Evolutionary conservation across 768 basidiomycete genomes (phyloP).

Genomic region (Sporobolomyces pararoseus): DNA sequence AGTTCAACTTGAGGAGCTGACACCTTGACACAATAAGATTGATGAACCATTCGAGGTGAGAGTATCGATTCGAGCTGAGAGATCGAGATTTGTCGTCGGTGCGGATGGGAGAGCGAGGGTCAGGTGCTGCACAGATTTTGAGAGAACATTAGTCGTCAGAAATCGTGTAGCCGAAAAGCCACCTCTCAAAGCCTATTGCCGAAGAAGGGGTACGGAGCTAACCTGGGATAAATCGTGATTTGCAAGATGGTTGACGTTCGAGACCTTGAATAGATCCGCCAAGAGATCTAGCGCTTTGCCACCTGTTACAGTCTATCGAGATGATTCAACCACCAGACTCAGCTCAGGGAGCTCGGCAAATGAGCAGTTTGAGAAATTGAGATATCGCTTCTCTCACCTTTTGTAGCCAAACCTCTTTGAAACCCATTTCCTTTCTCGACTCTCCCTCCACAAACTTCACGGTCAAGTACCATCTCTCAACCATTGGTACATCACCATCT

Average conservation of each 20-base stretch:
- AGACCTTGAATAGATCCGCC: slow-evolving; percentile 51
- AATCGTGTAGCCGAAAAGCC: too few relatives aligned
- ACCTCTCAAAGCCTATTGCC: not conserved
- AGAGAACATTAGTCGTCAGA: too few relatives aligned
- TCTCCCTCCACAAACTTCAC: slow-evolving; percentile 49
- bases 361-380: not conserved
- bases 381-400: slow-evolving; percentile 56
- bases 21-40: not conserved
- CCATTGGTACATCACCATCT: slow-evolving; percentile 53
- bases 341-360: not conserved
- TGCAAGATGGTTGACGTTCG: slow-evolving; percentile 25
- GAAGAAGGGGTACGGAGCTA: not conserved
- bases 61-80: not conserved
- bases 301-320: slow-evolving; percentile 55
- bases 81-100: not conserved
- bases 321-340: not conserved
- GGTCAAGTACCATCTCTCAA: slow-evolving; percentile 61
- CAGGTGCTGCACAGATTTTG: slow-evolving; percentile 1
- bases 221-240: slow-evolving; percentile 10
- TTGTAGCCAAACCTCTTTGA: slow-evolving; percentile 62
- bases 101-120: not conserved
- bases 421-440: slow-evolving; percentile 49
- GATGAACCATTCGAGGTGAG: not conserved
- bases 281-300: slow-evolving; percentile 64
- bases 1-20: too few relatives aligned